These are phyloP conservation scores for Mycena floridula DNA, from an alignment of 768 basidiomycete species.

Conservation along the genomic window DNA sequence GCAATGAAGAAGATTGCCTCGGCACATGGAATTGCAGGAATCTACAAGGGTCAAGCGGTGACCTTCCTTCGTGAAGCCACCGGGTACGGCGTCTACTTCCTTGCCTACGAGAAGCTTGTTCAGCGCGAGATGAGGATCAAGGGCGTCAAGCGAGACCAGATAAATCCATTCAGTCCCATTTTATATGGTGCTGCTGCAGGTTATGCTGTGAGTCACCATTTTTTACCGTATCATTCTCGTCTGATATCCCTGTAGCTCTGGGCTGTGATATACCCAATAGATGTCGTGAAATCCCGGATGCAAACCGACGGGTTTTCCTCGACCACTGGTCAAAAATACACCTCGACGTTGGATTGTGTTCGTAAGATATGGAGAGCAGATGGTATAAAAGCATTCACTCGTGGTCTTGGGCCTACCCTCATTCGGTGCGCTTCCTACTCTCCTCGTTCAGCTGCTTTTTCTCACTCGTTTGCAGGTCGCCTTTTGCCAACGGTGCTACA, in stretches of 20 bases:
- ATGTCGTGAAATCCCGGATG: constrained; percentile 94
- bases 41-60: constrained; percentile 90
- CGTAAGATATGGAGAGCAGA: constrained; percentile 79
- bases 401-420: constrained; percentile 88
- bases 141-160: constrained; percentile 67
- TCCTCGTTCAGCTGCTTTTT: constrained; percentile 1
- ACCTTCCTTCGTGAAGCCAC: constrained; percentile 80
- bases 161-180: constrained; percentile 71
- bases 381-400: constrained; percentile 80
- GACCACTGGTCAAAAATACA: constrained; percentile 75
- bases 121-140: constrained; percentile 78
- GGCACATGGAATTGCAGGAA: constrained; percentile 69
- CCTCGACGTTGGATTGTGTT: constrained; percentile 76
- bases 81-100: constrained; percentile 86
- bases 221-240: background rate
- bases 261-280: constrained; percentile 93
- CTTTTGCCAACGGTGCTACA: constrained; percentile 95
- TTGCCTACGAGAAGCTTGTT: constrained; percentile 88
- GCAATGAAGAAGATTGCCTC: constrained; percentile 81
- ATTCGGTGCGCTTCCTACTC: constrained; percentile 58
- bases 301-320: constrained; percentile 88
- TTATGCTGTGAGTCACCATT: constrained; percentile 60
- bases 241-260: constrained; percentile 49
- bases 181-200: constrained; percentile 90
- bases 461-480: constrained; percentile 49